Base-by-base conservation (phyloP, 139 green algal species). In the Chlorella vulgaris region DNA sequence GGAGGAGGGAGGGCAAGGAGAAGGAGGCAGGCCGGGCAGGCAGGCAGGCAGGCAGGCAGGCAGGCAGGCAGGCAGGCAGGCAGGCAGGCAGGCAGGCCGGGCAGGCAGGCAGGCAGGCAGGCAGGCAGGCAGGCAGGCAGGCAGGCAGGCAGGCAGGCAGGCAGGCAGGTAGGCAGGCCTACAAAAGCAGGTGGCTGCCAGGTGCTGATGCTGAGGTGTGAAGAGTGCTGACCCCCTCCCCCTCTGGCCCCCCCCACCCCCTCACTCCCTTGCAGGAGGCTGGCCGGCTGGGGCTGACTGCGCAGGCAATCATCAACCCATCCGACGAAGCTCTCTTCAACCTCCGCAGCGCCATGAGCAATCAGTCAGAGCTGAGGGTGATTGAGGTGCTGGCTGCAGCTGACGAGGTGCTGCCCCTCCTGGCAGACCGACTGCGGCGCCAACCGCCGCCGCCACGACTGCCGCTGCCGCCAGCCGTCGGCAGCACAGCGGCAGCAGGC, bases 311-410 rank as follows among this genome's bases (percentile, higher is more conserved):
- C 19, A 81, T 98, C 78, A 98, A 98, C 85, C 91, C 92, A 22
- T 91, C 84, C 31, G 93, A 96, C 31, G 93, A 97, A 24, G 84
- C 90, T 0, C 85, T 90, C 40, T 98, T 94, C 89, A 97, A 98
- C 82, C 81, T 97, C 24, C 60, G 93, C 22, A 92, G 89, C 22
- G 88, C 87, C n/a, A 84, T 88, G 51, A 89, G 81, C 85, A 95
- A 96, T 75, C 88, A 86, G 38, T 86, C 88, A 75, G 84, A 89
- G 43, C 51, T 81, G 76, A 29, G 74, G 60, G 73, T 95, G 68
- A 39, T 94, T 31, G 90, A 95, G 60, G 81, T 95, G 33, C 83
- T 92, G 36, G 89, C 81, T 19, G 84, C 85, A 26, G 86, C 83
- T n/a, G 92, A 95, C 68, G 83, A 90, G 22, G 81, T 91, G 26